Conservation (phyloP, 345 rosid genomes). For the Geranium rotundifolium region DNA sequence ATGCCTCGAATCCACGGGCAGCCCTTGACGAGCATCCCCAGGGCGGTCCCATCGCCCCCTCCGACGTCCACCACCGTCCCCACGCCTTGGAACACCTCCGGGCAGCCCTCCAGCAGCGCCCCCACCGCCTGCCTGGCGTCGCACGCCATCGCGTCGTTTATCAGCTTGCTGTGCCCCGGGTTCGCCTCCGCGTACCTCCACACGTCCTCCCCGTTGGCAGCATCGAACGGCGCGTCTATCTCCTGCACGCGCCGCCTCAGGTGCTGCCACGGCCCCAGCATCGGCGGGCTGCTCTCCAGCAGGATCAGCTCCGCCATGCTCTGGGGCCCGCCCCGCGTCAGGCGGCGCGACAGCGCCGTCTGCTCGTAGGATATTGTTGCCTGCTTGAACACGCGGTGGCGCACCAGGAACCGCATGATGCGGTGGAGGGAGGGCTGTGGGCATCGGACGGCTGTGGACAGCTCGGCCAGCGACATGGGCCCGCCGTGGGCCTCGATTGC, state of each 20-base stretch:
- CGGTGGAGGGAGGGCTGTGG: slow-evolving; percentile 1
- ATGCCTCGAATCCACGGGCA: slow-evolving; percentile 8
- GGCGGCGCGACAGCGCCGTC: slow-evolving; percentile 8
- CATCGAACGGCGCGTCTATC: no score
- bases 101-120: slow-evolving; percentile 3
- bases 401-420: slow-evolving; percentile 10
- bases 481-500: slow-evolving; percentile 1
- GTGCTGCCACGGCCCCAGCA: slow-evolving; percentile 5
- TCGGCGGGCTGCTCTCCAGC: slow-evolving; percentile 7
- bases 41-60: slow-evolving; percentile 7
- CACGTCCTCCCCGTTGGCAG: not conserved
- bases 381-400: slow-evolving; percentile 3
- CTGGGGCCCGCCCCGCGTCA: not conserved
- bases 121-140: slow-evolving; percentile 5
- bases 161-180: not conserved
- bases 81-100: slow-evolving; percentile 5
- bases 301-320: slow-evolving; percentile 8
- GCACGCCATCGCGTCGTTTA: slow-evolving; percentile 5
- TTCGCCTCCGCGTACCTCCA: slow-evolving; percentile 4
- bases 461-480: slow-evolving; percentile 3
- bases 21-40: slow-evolving; percentile 5
- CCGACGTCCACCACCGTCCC: slow-evolving; percentile 13
- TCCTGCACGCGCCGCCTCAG: no score
- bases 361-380: not conserved
- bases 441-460: slow-evolving; percentile 8